A percentile compares a stretch with the other conserved stretches of the same genome.
These are phyloP conservation scores for Daedaleopsis sinensis DNA, from an alignment of 768 basidiomycete genomes.

Conservation along the genomic window DNA sequence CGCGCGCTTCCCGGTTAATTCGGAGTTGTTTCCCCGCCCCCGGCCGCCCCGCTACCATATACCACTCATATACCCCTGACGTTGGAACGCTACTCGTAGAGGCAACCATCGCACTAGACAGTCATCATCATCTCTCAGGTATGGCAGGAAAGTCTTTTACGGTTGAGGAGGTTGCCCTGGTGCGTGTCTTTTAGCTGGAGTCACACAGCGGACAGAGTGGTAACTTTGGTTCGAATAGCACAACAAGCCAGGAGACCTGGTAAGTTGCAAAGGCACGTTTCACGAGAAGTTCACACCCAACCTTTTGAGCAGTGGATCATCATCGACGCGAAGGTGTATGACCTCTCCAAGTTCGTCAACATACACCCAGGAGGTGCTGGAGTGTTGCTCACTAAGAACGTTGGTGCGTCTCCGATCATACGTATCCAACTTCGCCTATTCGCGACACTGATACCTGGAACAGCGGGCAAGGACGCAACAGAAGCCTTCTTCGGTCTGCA, in stretches of 20 bases:
- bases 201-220: neutral
- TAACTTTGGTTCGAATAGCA: slow-evolving; percentile 55
- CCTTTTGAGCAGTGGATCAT: slow-evolving; percentile 67
- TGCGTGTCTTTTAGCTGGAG: slow-evolving; percentile 3
- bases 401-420: slow-evolving; percentile 58
- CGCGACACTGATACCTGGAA: neutral
- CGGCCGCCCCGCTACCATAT: no score
- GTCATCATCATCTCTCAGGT: neutral
- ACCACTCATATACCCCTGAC: no score
- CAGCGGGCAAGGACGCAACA: slow-evolving; percentile 77
- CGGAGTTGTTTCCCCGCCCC: neutral
- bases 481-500: slow-evolving; percentile 86
- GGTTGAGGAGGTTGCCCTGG: slow-evolving; percentile 27
- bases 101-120: neutral
- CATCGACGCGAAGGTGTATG: slow-evolving; percentile 80
- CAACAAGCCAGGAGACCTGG: slow-evolving; percentile 83
- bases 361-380: slow-evolving; percentile 87
- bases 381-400: slow-evolving; percentile 64
- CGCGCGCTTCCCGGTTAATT: slow-evolving; percentile 11
- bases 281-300: slow-evolving; percentile 5
- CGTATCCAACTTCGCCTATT: neutral
- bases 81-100: neutral
- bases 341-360: slow-evolving; percentile 77
- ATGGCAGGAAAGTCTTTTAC: slow-evolving; percentile 24
- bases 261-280: slow-evolving; percentile 33